Evolutionary conservation across 2,329 filamentous ascomycete species (phyloP), one percentile per base, ranked within the genome.

Genomic region (Podosphaera xanthii): DNA sequence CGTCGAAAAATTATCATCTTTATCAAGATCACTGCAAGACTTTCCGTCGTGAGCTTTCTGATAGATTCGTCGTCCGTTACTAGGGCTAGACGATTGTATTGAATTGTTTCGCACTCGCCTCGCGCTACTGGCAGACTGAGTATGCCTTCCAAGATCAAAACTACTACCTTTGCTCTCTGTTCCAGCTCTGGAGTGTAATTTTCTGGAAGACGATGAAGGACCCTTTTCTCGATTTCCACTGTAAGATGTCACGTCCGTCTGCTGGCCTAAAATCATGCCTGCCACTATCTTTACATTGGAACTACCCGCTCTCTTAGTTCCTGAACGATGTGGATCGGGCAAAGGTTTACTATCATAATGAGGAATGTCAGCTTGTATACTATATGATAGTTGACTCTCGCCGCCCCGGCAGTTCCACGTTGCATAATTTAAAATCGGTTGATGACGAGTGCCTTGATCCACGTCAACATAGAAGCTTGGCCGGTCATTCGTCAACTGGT

Each of bases 221-320:
- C 61, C 48, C 22, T 61, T 61, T 14, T 63, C 60, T 68, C 69
- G 72, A 62, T 66, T 71, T 59, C 61, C 59, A 49, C 60, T 59
- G 40, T 68, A 69, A 40, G 53, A 71, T 53, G 68, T 68, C 34
- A 69, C 70, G 50, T 67, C 67, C 59, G 64, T 65, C 10, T 66
- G 78, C 66, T 81, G 73, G 69, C 79, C 85, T 67, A 83, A 82
- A 66, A 84, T 78, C 62, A 80, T 77, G 52, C 76, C 75, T 58
- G 83, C 71, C 50, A 74, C 75, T 8, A 77, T 72, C 64, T 79
- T 79, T 65, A 84, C 83, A 68, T 83, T 86, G 42, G 85, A 87
- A 69, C 83, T 86, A 74, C 86, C 91, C 69, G 89, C 88, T 72
- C 87, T 92, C 60, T 86, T 80, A 61, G 83, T 80, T 12, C 80